Evolutionary conservation across 495 filamentous ascomycete genomes (phyloP).

Genomic region (Hypoxylon perforatum): DNA sequence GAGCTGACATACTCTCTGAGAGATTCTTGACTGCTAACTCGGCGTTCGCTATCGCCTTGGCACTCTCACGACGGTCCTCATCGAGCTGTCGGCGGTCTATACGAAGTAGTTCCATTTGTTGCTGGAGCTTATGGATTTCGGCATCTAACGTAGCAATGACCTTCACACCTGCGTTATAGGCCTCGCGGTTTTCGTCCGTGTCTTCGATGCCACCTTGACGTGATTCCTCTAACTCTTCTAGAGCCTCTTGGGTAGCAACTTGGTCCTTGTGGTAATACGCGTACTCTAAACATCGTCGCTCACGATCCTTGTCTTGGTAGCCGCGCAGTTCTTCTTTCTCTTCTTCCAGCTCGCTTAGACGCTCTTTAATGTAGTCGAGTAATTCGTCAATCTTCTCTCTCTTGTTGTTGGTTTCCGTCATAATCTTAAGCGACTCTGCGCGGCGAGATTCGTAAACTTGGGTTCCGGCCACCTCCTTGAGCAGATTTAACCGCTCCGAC

Average conservation of each 20-base stretch:
- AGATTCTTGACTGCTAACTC: conserved; percentile 87
- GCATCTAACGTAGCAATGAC: conserved; percentile 80
- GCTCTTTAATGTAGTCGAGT: conserved; percentile 88
- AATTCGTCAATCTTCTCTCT: conserved; percentile 93
- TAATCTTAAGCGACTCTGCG: conserved; percentile 92
- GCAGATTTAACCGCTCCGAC: conserved; percentile 81
- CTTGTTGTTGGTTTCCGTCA: conserved; percentile 96
- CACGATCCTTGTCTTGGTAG: conserved; percentile 94
- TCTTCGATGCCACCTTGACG: conserved; percentile 83
- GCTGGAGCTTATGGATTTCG: conserved; percentile 79
- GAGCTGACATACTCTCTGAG: conserved; percentile 80
- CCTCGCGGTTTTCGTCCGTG: conserved; percentile 81
- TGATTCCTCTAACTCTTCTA: conserved; percentile 85
- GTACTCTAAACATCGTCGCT: conserved; percentile 92
- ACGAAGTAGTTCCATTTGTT: conserved; percentile 84
- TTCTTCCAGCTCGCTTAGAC: conserved; percentile 89
- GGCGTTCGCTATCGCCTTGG: conserved; percentile 79
- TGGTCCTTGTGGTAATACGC: conserved; percentile 93
- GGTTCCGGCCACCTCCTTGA: conserved; percentile 98
- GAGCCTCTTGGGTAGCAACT: conserved; percentile 74
- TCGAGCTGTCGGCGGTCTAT: conserved; percentile 91
- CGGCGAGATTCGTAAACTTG: conserved; percentile 95
- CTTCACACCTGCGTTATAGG: conserved; percentile 82
- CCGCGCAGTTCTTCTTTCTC: conserved; percentile 94
- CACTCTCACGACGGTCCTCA: conserved; percentile 84